A percentile compares a stretch with the other conserved stretches of the same genome.
phyloP scores from a whole-genome alignment of 2,329 filamentous ascomycete genomes.

The Phialophora chinensis region DNA sequence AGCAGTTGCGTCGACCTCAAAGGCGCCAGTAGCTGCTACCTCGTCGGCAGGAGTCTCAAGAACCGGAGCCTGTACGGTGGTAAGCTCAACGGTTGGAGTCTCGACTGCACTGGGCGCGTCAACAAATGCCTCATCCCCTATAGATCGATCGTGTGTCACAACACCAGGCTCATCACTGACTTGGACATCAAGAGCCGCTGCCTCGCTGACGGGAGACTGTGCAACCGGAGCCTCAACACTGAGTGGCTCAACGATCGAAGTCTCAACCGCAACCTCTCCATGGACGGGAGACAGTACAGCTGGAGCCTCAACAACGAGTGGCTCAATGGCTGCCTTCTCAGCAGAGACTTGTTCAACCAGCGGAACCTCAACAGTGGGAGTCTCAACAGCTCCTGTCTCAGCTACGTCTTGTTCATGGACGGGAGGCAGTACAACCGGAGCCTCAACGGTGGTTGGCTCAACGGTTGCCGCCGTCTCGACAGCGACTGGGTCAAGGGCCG shows the following conservation, averaged over 20 bases:
- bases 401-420: background rate
- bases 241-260: background rate
- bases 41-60: background rate
- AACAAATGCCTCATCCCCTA: background rate
- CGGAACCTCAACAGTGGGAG: background rate
- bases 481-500: background rate
- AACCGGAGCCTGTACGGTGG: constrained; percentile 4
- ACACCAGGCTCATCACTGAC: background rate
- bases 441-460: background rate
- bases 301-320: background rate
- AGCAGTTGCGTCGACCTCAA: background rate
- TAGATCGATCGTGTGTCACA: background rate
- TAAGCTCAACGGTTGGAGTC: background rate
- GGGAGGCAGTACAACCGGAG: constrained; percentile 4
- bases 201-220: background rate
- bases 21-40: background rate
- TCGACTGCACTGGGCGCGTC: background rate
- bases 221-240: background rate
- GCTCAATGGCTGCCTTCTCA: background rate
- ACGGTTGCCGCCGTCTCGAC: background rate
- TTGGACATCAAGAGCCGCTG: background rate
- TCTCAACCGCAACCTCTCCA: background rate
- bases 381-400: background rate
- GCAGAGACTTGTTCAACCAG: background rate
- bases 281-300: background rate